Evolutionary conservation across 176 grass and related monocot species (phyloP).

Genomic region (Dendrocalamus sinicus): DNA sequence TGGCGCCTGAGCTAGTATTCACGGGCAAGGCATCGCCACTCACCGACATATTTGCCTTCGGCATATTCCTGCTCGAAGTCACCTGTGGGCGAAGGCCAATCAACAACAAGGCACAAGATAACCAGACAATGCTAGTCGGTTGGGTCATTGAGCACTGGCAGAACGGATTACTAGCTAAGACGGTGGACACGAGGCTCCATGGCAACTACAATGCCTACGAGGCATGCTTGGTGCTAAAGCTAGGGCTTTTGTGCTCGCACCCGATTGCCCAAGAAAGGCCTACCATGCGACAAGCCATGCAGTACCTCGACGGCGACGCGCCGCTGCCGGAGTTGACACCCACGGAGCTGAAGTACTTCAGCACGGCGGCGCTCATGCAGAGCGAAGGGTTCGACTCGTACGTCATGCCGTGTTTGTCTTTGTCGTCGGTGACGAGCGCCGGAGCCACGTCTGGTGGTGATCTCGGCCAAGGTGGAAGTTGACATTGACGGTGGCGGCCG

Average conservation of each 20-base stretch:
- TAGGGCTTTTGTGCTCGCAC: background rate
- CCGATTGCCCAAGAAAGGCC: background rate
- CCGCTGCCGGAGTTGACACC: background rate
- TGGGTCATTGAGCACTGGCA: background rate
- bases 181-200: background rate
- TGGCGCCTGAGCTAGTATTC: background rate
- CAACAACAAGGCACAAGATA: no score
- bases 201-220: background rate
- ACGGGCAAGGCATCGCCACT: background rate
- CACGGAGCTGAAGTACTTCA: no score
- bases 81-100: background rate
- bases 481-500: no score
- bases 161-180: background rate
- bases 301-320: background rate
- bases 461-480: no score
- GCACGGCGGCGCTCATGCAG: background rate
- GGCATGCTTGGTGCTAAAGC: background rate
- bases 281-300: background rate
- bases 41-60: conserved; percentile 39
- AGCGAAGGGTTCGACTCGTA: background rate
- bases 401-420: background rate
- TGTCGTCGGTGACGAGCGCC: no score
- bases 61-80: conserved; percentile 27
- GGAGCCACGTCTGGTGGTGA: no score
- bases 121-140: no score